Evolutionary conservation across 2,329 filamentous ascomycete species (phyloP).

Genomic region (Moelleriella libera): DNA sequence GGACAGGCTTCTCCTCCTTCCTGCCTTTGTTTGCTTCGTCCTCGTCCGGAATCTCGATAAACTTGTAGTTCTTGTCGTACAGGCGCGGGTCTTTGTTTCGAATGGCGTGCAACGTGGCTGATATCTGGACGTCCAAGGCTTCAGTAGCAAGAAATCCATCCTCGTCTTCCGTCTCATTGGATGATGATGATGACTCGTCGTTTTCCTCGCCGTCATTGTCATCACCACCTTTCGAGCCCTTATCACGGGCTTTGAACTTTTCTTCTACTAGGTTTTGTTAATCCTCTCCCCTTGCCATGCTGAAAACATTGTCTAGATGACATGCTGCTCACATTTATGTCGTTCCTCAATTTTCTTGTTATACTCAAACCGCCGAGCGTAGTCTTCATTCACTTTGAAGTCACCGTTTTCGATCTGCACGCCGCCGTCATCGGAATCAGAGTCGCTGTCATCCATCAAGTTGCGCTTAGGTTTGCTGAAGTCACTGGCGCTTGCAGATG

Average conservation of each 20-base stretch:
- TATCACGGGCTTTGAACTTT: slow-evolving; percentile 49
- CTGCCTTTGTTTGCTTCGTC: slow-evolving; percentile 26
- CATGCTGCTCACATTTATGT: slow-evolving; percentile 41
- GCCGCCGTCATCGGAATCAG: slow-evolving; percentile 32
- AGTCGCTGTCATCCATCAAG: slow-evolving; percentile 41
- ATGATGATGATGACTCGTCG: slow-evolving; percentile 50
- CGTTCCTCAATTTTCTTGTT: slow-evolving; percentile 94
- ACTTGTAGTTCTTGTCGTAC: slow-evolving; percentile 67
- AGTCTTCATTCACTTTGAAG: slow-evolving; percentile 84
- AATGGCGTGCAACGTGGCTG: slow-evolving; percentile 75
- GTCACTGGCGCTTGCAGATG: slow-evolving; percentile 8
- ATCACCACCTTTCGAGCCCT: slow-evolving; percentile 10
- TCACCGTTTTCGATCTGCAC: slow-evolving; percentile 24
- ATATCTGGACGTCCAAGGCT: slow-evolving; percentile 74
- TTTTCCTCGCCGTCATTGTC: slow-evolving; percentile 28
- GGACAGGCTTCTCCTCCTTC: slow-evolving; percentile 73
- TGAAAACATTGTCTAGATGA: not conserved
- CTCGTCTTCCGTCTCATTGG: slow-evolving; percentile 79
- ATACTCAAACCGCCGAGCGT: slow-evolving; percentile 78
- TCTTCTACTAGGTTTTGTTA: slow-evolving; percentile 55
- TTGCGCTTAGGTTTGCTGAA: slow-evolving; percentile 26
- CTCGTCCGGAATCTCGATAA: slow-evolving; percentile 56
- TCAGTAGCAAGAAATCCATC: slow-evolving; percentile 76
- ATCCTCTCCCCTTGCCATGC: not conserved
- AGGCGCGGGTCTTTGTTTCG: slow-evolving; percentile 81